These are phyloP conservation scores for Mycena rebaudengoi DNA, from an alignment of 768 basidiomycete genomes.

Conservation along the genomic window DNA sequence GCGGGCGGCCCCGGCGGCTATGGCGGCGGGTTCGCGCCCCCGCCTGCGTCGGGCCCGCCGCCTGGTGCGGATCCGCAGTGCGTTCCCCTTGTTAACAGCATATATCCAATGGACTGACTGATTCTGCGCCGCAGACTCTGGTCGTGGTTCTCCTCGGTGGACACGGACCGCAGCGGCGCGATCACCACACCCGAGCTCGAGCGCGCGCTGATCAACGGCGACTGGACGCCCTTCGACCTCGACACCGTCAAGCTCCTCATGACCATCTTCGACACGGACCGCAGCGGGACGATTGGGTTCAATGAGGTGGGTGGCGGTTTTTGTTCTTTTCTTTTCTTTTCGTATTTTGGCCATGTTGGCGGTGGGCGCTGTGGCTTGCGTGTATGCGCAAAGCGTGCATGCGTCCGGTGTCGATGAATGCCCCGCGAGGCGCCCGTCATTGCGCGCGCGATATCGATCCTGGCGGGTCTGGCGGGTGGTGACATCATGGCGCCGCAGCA, in stretches of 20 bases:
- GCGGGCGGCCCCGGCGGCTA: conserved; percentile 28
- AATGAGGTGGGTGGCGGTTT: too few species aligned
- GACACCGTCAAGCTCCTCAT: conserved; percentile 89
- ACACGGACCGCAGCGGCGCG: conserved; percentile 71
- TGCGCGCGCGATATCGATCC: too few species aligned
- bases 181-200: conserved; percentile 73
- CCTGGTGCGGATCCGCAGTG: conserved; percentile 82
- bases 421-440: too few species aligned
- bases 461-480: too few species aligned
- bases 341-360: too few species aligned
- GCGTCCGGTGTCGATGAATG: too few species aligned
- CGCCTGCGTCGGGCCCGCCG: conserved; percentile 52
- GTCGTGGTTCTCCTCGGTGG: conserved; percentile 77
- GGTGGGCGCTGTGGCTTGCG: too few species aligned
- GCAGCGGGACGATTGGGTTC: conserved; percentile 82
- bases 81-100: conserved; percentile 32
- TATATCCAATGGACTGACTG: neutral
- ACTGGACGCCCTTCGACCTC: conserved; percentile 85
- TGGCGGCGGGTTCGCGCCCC: conserved; percentile 36
- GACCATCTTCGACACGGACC: conserved; percentile 82
- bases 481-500: too few species aligned
- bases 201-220: conserved; percentile 61
- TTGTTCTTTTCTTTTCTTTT: too few species aligned
- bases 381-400: too few species aligned
- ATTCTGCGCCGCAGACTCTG: conserved; percentile 66